Evolutionary conservation across 306 rosid genomes (phyloP).

Genomic region (Pterocarpus santalinus): DNA sequence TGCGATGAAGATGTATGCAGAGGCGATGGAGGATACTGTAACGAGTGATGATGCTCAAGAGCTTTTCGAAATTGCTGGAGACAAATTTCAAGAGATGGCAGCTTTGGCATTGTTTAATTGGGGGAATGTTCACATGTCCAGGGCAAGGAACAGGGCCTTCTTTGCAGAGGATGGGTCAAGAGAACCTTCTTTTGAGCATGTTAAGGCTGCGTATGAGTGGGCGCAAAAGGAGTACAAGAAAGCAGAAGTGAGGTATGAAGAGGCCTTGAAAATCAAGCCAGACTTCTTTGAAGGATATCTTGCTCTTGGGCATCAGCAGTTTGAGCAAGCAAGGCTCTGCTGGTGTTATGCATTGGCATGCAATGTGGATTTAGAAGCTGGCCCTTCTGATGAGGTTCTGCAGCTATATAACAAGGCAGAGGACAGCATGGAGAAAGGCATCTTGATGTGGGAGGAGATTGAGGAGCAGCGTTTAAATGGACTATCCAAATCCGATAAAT

Average conservation of each 20-base stretch:
- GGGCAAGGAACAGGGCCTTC: constrained; percentile 72
- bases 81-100: constrained; percentile 93
- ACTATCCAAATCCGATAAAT: constrained; percentile 75
- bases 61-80: constrained; percentile 78
- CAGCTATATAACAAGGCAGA: constrained; percentile 86
- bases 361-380: constrained; percentile 59
- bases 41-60: constrained; percentile 80
- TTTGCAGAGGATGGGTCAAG: constrained; percentile 67
- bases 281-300: constrained; percentile 89
- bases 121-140: constrained; percentile 93
- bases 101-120: constrained; percentile 90
- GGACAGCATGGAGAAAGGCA: constrained; percentile 86
- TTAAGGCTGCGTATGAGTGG: constrained; percentile 77
- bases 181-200: constrained; percentile 61
- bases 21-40: constrained; percentile 85
- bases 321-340: constrained; percentile 86
- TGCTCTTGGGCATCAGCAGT: constrained; percentile 89
- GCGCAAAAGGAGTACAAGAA: constrained; percentile 74
- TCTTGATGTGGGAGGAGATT: constrained; percentile 81
- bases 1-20: constrained; percentile 83
- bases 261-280: constrained; percentile 77
- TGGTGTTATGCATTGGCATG: constrained; percentile 75
- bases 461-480: constrained; percentile 82
- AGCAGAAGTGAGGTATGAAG: constrained; percentile 78
- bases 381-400: constrained; percentile 72